Conservation (phyloP, 192 early-diverging fungal genomes). For the Coemansia sp. region DNA sequence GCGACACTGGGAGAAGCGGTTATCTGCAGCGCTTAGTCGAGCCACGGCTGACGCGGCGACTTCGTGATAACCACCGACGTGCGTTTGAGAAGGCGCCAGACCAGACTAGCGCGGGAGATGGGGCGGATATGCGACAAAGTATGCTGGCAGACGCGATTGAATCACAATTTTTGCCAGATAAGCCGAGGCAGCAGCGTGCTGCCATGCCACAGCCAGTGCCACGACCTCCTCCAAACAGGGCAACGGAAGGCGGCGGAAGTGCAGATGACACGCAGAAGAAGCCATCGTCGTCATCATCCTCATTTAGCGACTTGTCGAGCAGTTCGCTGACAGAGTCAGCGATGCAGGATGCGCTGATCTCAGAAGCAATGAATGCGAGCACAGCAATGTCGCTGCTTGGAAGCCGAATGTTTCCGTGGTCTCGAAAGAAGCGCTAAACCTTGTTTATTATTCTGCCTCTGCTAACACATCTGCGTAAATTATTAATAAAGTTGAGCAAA, state of each 20-base stretch:
- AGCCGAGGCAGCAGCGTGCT: not conserved
- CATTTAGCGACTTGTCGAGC: conserved; percentile 48
- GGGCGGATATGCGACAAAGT: conserved; percentile 26
- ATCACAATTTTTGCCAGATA: conserved; percentile 12
- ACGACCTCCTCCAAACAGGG: not conserved
- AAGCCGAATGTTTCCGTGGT: conserved; percentile 51
- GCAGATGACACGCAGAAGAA: not conserved
- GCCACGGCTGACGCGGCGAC: conserved; percentile 2
- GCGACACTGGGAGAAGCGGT: not conserved
- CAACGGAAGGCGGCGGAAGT: not conserved
- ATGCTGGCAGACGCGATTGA: conserved; percentile 47
- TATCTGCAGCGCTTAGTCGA: not conserved
- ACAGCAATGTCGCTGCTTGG: conserved; percentile 44
- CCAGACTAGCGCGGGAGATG: not conserved
- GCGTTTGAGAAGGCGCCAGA: not conserved
- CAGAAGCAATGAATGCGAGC: conserved; percentile 46
- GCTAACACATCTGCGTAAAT: not conserved
- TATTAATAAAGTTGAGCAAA: conserved; percentile 6
- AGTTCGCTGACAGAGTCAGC: conserved; percentile 51
- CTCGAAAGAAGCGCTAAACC: conserved; percentile 21
- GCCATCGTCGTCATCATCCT: conserved; percentile 20
- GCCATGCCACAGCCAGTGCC: not conserved
- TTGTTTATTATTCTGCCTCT: too few species aligned
- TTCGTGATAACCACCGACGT: not conserved
- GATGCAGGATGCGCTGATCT: conserved; percentile 49